phyloP scores from a whole-genome alignment of 169 alveolate species.

The Theileria sp. region DNA sequence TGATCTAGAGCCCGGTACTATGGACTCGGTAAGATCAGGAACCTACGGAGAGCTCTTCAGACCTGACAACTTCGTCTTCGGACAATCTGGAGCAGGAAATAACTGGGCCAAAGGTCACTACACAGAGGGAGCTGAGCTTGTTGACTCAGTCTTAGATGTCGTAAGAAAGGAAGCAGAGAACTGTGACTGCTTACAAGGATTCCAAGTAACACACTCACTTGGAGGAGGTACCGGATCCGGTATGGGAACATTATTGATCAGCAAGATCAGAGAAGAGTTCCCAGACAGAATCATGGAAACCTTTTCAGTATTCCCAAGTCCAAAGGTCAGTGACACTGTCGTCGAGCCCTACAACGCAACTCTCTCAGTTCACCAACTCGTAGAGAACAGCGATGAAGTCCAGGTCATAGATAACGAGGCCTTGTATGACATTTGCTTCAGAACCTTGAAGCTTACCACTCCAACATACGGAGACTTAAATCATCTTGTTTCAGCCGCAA shows the following conservation, averaged over 20 bases:
- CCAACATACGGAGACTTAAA: conserved; percentile 98
- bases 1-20: conserved; percentile 99
- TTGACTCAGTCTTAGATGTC: conserved; percentile 97
- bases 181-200: conserved; percentile 97
- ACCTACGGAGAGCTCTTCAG: conserved; percentile 96
- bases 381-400: conserved; percentile 96
- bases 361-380: conserved; percentile 95
- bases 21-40: conserved; percentile 98
- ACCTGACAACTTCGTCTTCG: conserved; percentile 98
- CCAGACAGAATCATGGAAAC: conserved; percentile 98
- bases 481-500: conserved; percentile 96
- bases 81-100: conserved; percentile 99
- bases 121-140: conserved; percentile 98
- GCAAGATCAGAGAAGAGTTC: conserved; percentile 96
- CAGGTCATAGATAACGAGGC: conserved; percentile 98
- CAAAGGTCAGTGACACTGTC: conserved; percentile 98
- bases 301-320: conserved; percentile 97
- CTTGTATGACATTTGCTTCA: conserved; percentile 97
- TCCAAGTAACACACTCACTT: conserved; percentile 95
- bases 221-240: conserved; percentile 99
- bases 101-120: conserved; percentile 99
- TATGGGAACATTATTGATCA: conserved; percentile 96
- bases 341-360: conserved; percentile 99
- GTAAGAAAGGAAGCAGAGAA: conserved; percentile 98
- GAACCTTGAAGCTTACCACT: conserved; percentile 95